Evolutionary conservation across 1,139 yeast species (phyloP), one percentile per base, ranked within the genome.

Genomic region (Debaryomyces fabryi): DNA sequence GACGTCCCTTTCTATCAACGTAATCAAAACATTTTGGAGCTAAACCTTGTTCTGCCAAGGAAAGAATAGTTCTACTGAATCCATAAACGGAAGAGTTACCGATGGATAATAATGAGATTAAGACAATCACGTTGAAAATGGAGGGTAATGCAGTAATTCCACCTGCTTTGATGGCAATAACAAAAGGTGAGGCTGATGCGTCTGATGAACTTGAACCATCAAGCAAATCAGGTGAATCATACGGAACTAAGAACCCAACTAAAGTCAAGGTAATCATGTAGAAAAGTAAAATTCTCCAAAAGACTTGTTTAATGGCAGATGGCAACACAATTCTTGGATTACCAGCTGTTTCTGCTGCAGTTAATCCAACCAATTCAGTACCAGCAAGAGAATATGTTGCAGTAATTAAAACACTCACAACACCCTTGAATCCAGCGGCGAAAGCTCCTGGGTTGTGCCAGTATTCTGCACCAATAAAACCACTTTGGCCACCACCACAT

Each of bases 361-460:
- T 71, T 50, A 74, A 61, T 4, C 77, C 77, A 43, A 74, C 69
- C 50, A 74, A 66, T 55, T 74, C 79, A 5, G 78, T 73, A 10
- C 79, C 79, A 3, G 78, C 78, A 51, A 74, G 64, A 6, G 77
- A 71, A 58, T 73, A 74, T 2, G 75, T 69, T 15, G 79, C 79
- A 1, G 77, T 66, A 48, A 74, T 64, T 42, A 74, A 65, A 20
- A 73, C 78, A 7, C 72, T 63, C 4, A 71, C 63, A 40, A 72
- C 72, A 40, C 86, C 87, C 58, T 81, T 82, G 58, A 81, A 79
- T 0, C 85, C 86, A 50, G 81, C 71, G 23, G 84, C 81, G 62
- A 86, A 86, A 0, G 88, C 79, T 45, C 86, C 86, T 1, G 86
- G 85, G 38, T 74, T 58, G 49, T 69, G 74, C 86, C 86, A 83